Evolutionary conservation across 2,329 filamentous ascomycete genomes (phyloP), one percentile per base, ranked within the genome.

Genomic region (Lachnellula suecica): DNA sequence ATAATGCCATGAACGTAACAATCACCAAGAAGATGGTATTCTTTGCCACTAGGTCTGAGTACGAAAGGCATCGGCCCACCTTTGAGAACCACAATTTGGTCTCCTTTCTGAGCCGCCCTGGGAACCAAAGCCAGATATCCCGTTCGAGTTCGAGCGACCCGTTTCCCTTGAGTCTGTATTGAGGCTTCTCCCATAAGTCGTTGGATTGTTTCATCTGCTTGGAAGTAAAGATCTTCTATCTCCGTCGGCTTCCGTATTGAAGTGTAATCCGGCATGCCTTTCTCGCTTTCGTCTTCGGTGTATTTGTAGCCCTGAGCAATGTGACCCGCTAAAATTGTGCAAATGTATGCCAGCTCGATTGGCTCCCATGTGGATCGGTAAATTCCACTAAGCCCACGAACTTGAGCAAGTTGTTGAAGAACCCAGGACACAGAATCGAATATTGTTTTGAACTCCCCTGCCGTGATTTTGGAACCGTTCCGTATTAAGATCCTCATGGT

Each of bases 1-100:
- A 47, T 47, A 15, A 47, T 47, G 9, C 44, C 44, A 37, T 37
- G 24, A 13, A 38, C 29, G n/a, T 37, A 47, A 22, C 29, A 20
- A 11, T 47, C 44, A 23, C 44, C 44, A 15, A 47, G 8, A 9
- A 47, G 20, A 6, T 22, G 15, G 15, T 20, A 47, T 10, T 40
- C 9, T 24, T 17, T 31, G 13, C 29, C 44, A 11, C 15, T 20
- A 7, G n/a, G 10, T 19, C 43, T 10, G 4, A 44, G 25, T 6
- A 44, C 25, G 13, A 44, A 31, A 10, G 43, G 43, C 43, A 44
- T 44, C 13, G 11, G 24, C 2, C 23, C 10, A 5, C 43, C 43
- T 20, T 25, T 29, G 5, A 44, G 24, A 2, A 44, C 43, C 2
- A 15, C 24, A n/a, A 44, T 19, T 3, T 2, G 10, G 22, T 44